A percentile compares a stretch with the other conserved stretches of the same genome.
phyloP scores from a whole-genome alignment of 257 asterid genomes.

The Mitragyna speciosa region DNA sequence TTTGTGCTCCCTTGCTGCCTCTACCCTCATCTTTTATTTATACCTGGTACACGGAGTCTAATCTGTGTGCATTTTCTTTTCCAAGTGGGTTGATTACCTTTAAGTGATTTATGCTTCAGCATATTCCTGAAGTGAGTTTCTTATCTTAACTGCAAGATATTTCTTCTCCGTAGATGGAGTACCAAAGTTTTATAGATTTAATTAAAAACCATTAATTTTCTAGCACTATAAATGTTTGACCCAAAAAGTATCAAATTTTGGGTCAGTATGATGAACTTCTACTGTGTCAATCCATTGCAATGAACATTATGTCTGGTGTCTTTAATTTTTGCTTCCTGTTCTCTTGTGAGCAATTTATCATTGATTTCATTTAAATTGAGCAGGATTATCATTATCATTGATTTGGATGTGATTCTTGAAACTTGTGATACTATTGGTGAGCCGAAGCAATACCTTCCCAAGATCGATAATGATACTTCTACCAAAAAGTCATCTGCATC shows the following conservation, averaged over 20 bases:
- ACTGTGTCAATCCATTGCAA: not conserved
- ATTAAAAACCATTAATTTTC: not conserved
- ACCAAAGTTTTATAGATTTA: not conserved
- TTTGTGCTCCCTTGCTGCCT: not conserved
- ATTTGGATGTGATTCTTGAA: slow-evolving; percentile 58
- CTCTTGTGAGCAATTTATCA: slow-evolving; percentile 9
- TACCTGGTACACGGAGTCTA: not conserved
- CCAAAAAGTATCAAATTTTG: not conserved
- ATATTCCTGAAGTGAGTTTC: not conserved
- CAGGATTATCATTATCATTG: slow-evolving; percentile 84
- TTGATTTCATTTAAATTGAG: slow-evolving; percentile 22
- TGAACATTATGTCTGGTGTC: not conserved
- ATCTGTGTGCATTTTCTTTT: not conserved
- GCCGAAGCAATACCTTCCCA: slow-evolving; percentile 44
- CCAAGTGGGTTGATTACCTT: not conserved
- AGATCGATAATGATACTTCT: slow-evolving; percentile 38
- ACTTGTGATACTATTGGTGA: slow-evolving; percentile 70
- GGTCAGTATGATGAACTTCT: not conserved
- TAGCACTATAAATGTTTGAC: not conserved
- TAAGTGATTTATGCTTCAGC: not conserved
- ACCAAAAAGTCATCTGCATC: slow-evolving; percentile 39
- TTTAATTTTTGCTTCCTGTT: slow-evolving; percentile 8
- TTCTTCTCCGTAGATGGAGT: not conserved
- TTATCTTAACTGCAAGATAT: no score
- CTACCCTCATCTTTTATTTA: not conserved